These are phyloP conservation scores for Fusarium avenaceum DNA, from an alignment of 2,329 filamentous ascomycete species.

Conservation along the genomic window DNA sequence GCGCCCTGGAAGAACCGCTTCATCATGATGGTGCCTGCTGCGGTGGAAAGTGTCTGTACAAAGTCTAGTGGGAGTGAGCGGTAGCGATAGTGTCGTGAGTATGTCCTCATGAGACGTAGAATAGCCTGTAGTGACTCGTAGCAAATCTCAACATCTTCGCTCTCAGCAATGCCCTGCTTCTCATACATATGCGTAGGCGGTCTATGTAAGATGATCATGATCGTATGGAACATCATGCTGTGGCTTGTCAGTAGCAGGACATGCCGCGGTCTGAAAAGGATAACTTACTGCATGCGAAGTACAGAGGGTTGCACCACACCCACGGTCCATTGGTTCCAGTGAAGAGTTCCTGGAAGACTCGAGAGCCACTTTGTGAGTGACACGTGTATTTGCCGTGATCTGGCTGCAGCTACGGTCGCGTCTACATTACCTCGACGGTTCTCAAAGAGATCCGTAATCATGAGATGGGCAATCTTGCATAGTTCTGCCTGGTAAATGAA, in stretches of 20 bases:
- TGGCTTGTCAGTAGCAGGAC: constrained; percentile 31
- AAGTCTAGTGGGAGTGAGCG: constrained; percentile 62
- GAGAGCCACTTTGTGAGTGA: constrained; percentile 62
- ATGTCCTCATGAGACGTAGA: constrained; percentile 60
- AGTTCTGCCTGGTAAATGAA: constrained; percentile 64
- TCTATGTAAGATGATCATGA: constrained; percentile 66
- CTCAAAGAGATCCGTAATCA: constrained; percentile 66
- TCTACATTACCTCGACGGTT: constrained; percentile 60
- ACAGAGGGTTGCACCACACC: constrained; percentile 61
- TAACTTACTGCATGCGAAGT: constrained; percentile 60
- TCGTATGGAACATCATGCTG: constrained; percentile 63
- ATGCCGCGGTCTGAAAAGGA: background rate
- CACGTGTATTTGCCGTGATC: constrained; percentile 61
- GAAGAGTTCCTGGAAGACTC: constrained; percentile 60
- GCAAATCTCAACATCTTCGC: constrained; percentile 64
- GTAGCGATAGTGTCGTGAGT: constrained; percentile 60
- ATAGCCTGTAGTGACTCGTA: constrained; percentile 63
- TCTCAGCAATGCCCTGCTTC: constrained; percentile 55
- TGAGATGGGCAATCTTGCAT: constrained; percentile 62
- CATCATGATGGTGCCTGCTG: constrained; percentile 63
- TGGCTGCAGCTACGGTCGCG: constrained; percentile 57
- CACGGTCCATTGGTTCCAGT: constrained; percentile 66
- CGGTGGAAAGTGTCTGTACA: constrained; percentile 63
- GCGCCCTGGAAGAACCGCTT: constrained; percentile 58
- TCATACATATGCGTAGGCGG: constrained; percentile 61